Conservation (phyloP, 2,329 filamentous ascomycete species). For the Orbilia javanica region DNA sequence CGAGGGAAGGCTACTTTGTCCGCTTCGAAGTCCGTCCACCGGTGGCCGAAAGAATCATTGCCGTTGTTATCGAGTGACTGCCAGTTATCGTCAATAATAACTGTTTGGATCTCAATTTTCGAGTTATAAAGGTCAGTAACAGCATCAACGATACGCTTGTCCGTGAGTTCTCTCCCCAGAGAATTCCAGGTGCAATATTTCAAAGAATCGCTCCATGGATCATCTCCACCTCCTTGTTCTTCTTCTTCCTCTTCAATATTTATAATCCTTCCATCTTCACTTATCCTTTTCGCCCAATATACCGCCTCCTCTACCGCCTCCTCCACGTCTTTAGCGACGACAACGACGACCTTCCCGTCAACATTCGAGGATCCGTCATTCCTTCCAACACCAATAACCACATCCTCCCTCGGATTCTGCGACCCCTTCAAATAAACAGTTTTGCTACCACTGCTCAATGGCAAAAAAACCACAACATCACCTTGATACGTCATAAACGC, state of each 20-base stretch:
- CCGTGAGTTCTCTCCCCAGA: conserved; percentile 83
- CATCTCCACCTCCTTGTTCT: conserved; percentile 8
- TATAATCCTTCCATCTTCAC: neutral
- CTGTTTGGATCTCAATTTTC: conserved; percentile 80
- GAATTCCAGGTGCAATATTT: conserved; percentile 98
- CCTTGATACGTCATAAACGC: conserved; percentile 35
- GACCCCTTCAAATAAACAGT: conserved; percentile 52
- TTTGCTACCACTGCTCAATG: conserved; percentile 25
- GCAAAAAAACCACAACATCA: conserved; percentile 46
- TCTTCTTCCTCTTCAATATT: neutral
- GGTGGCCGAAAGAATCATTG: conserved; percentile 68
- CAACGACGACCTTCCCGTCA: conserved; percentile 36
- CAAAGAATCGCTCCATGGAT: conserved; percentile 74
- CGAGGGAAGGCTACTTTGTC: conserved; percentile 81
- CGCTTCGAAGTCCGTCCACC: conserved; percentile 88
- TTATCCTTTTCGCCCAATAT: conserved; percentile 45
- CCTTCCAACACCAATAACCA: conserved; percentile 39
- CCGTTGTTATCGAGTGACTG: conserved; percentile 76
- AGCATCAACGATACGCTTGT: conserved; percentile 81
- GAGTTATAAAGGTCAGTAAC: conserved; percentile 78
- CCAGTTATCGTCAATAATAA: conserved; percentile 99
- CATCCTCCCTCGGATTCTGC: conserved; percentile 10
- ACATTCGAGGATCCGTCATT: conserved; percentile 31
- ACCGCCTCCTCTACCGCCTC: conserved; percentile 43
- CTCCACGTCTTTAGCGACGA: conserved; percentile 33